A percentile compares a stretch with the other conserved stretches of the same genome.
Evolutionary conservation across 345 rosid genomes (phyloP).

Genomic region (Corchorus capsularis): DNA sequence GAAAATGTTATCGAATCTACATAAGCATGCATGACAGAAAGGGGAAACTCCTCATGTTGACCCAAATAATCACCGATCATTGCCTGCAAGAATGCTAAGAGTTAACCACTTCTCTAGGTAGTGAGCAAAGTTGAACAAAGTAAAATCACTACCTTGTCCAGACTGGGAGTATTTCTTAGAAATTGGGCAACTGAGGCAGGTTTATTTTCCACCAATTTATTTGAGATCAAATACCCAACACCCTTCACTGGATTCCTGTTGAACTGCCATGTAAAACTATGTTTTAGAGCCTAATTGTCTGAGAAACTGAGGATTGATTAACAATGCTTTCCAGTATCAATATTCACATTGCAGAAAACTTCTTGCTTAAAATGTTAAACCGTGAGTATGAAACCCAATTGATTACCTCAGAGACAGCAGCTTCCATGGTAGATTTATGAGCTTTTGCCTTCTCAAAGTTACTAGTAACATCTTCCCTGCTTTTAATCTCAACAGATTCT

Average conservation of each 20-base stretch:
- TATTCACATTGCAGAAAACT: neutral
- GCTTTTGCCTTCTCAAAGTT: conserved; percentile 96
- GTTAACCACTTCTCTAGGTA: conserved; percentile 36
- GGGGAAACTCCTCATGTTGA: conserved; percentile 97
- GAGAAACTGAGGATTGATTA: neutral
- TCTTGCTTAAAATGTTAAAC: neutral
- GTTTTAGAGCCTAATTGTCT: conserved; percentile 25
- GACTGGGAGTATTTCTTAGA: conserved; percentile 66
- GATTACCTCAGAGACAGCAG: conserved; percentile 83
- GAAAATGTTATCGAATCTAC: conserved; percentile 91
- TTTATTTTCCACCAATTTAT: conserved; percentile 76
- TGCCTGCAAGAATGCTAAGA: conserved; percentile 57
- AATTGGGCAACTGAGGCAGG: conserved; percentile 89
- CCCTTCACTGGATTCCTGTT: conserved; percentile 85
- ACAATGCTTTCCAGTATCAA: neutral
- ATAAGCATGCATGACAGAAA: conserved; percentile 97
- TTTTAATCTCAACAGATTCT: conserved; percentile 53
- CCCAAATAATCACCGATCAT: conserved; percentile 97
- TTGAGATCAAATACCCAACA: conserved; percentile 67
- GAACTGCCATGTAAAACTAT: conserved; percentile 63
- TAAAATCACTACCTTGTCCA: conserved; percentile 69
- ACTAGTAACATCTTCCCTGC: conserved; percentile 71
- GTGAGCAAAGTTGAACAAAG: conserved; percentile 20
- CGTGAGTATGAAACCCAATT: conserved; percentile 13
- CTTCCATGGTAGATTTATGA: conserved; percentile 93